These are phyloP conservation scores for Fusarium verrucosum DNA, from an alignment of 2,329 filamentous ascomycete genomes.

Conservation along the genomic window DNA sequence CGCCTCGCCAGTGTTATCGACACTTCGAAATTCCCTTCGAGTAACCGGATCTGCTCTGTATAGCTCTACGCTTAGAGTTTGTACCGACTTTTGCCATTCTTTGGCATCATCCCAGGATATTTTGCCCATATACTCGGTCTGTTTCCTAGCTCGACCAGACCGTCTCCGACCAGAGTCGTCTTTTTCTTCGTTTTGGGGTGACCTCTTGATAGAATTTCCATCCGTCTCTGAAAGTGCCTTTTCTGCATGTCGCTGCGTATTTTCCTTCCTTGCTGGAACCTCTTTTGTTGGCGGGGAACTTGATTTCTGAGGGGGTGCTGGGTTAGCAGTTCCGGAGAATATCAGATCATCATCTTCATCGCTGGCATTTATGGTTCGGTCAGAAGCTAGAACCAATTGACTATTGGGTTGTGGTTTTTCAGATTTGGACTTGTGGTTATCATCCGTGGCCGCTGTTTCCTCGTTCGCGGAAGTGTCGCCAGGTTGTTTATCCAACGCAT, in stretches of 20 bases:
- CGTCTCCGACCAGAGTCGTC: constrained; percentile 33
- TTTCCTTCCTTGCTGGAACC: background rate
- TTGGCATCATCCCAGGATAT: constrained; percentile 44
- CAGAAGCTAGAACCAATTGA: background rate
- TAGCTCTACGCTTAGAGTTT: constrained; percentile 26
- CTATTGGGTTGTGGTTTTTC: background rate
- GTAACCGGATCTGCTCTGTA: constrained; percentile 3
- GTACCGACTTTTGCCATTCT: constrained; percentile 10
- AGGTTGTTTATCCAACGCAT: background rate
- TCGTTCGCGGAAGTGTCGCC: background rate
- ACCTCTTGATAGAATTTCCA: background rate
- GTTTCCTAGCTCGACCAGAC: constrained; percentile 44
- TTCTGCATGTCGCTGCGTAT: background rate
- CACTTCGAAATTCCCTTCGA: constrained; percentile 14
- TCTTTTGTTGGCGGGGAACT: background rate
- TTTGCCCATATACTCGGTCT: constrained; percentile 45
- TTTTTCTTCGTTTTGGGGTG: background rate
- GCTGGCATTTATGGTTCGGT: constrained; percentile 21
- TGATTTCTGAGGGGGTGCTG: background rate
- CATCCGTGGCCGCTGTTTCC: constrained; percentile 4
- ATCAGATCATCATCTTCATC: constrained; percentile 43
- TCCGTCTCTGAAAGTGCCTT: background rate
- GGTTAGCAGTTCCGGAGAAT: constrained; percentile 1
- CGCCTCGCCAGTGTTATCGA: constrained; percentile 6
- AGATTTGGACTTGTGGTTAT: background rate